Percentiles rank a stretch among this genome's conserved stretches.
Evolutionary conservation across 176 grass and related monocot genomes (phyloP).

Genomic region (Tillandsia fasciculata): DNA sequence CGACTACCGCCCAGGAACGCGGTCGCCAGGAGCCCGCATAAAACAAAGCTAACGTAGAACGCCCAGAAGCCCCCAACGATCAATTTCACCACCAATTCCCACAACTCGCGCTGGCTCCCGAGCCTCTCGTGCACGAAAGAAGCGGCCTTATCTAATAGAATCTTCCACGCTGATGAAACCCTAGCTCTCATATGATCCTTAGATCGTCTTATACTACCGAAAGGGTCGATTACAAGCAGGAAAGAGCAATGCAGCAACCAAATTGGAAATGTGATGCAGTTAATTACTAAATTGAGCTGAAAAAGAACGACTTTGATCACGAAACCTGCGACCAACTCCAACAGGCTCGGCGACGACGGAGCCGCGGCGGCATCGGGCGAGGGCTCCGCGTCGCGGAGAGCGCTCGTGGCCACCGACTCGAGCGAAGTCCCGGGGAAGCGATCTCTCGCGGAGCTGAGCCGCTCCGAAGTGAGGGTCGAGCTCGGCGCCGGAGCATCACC

Average conservation of each 20-base stretch:
- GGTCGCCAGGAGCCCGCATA: constrained; percentile 44
- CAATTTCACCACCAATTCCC: constrained; percentile 40
- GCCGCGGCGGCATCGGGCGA: constrained; percentile 14
- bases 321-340: constrained; percentile 37
- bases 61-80: constrained; percentile 64
- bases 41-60: constrained; percentile 46
- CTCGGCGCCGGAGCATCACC: background rate
- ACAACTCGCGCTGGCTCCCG: constrained; percentile 20
- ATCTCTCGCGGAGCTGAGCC: background rate
- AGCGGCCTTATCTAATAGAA: constrained; percentile 21
- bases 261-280: constrained; percentile 44
- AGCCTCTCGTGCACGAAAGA: constrained; percentile 18
- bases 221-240: constrained; percentile 45
- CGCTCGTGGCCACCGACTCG: background rate
- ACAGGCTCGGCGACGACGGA: constrained; percentile 5
- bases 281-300: constrained; percentile 49
- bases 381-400: constrained; percentile 8
- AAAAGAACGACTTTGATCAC: constrained; percentile 56
- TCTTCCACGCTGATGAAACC: constrained; percentile 4
- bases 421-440: background rate
- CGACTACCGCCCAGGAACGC: constrained; percentile 61
- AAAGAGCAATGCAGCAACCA: constrained; percentile 52
- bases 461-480: constrained; percentile 6
- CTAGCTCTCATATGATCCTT: constrained; percentile 16
- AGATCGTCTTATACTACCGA: constrained; percentile 28